These are phyloP conservation scores for Lithohypha guttulata DNA, from an alignment of 2,329 filamentous ascomycete species.

Conservation along the genomic window DNA sequence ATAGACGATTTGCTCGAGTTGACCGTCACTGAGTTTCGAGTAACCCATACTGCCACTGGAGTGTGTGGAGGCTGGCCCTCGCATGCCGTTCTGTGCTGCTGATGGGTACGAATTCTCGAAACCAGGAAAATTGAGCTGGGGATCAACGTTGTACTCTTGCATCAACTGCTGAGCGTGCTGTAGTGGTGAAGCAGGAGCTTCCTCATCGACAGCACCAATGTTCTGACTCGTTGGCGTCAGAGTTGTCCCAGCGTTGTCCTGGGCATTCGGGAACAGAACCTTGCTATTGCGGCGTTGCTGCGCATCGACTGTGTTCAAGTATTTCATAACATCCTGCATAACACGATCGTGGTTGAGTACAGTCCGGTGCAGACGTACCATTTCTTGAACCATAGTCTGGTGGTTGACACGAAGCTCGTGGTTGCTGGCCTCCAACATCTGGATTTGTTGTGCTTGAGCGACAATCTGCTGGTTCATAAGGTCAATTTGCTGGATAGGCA, in stretches of 20 bases:
- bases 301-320: constrained; percentile 53
- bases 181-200: constrained; percentile 51
- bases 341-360: constrained; percentile 62
- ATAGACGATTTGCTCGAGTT: constrained; percentile 68
- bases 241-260: constrained; percentile 32
- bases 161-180: constrained; percentile 58
- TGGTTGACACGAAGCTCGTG: constrained; percentile 62
- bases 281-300: constrained; percentile 54
- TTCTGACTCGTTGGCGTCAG: constrained; percentile 36
- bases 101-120: constrained; percentile 45
- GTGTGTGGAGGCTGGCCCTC: constrained; percentile 34
- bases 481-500: constrained; percentile 77
- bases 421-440: constrained; percentile 74
- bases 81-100: constrained; percentile 24
- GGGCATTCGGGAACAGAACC: constrained; percentile 28
- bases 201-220: constrained; percentile 44
- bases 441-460: constrained; percentile 85
- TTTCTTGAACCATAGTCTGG: constrained; percentile 53
- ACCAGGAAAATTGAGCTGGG: constrained; percentile 52
- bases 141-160: constrained; percentile 54
- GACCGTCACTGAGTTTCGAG: constrained; percentile 39
- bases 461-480: constrained; percentile 78
- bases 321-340: constrained; percentile 61
- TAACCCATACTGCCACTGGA: constrained; percentile 44
- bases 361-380: constrained; percentile 56